Percentiles rank a stretch among this genome's conserved stretches.
phyloP scores from a whole-genome alignment of 1,139 yeast species.

The Blastobotrys proliferans region DNA sequence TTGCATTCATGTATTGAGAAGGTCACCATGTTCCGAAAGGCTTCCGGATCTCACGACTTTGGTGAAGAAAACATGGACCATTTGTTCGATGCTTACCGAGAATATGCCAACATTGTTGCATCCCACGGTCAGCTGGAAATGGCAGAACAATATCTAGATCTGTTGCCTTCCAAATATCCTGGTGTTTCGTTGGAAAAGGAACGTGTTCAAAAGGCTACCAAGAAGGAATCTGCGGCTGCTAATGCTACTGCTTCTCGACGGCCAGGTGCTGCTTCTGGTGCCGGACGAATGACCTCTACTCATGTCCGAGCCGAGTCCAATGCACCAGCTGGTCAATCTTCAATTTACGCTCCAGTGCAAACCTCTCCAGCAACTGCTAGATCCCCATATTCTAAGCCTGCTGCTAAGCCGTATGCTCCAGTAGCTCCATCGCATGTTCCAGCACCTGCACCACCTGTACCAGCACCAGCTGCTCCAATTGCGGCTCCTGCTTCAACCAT shows the following conservation, averaged over 20 bases:
- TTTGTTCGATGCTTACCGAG: slow-evolving; percentile 58
- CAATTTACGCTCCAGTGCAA: slow-evolving; percentile 4
- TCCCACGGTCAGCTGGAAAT: slow-evolving; percentile 80
- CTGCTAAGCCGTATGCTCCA: not conserved
- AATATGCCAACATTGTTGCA: slow-evolving; percentile 76
- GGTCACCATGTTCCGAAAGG: slow-evolving; percentile 66
- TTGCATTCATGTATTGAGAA: slow-evolving; percentile 81
- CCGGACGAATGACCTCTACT: slow-evolving; percentile 1
- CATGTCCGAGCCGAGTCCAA: slow-evolving; percentile 1
- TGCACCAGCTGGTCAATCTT: slow-evolving; percentile 3
- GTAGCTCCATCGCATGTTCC: slow-evolving; percentile 9
- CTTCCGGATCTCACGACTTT: slow-evolving; percentile 36
- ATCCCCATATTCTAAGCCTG: slow-evolving; percentile 8
- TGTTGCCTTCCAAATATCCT: slow-evolving; percentile 64
- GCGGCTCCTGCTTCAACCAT: not conserved
- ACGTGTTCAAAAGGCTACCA: slow-evolving; percentile 62
- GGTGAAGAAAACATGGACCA: slow-evolving; percentile 42
- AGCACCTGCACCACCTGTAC: slow-evolving; percentile 5
- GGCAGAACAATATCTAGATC: slow-evolving; percentile 65
- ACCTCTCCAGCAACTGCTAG: slow-evolving; percentile 14
- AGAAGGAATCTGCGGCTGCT: slow-evolving; percentile 18
- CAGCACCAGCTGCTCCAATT: not conserved
- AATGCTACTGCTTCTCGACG: slow-evolving; percentile 2
- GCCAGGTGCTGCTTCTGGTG: slow-evolving; percentile 1
- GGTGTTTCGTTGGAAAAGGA: slow-evolving; percentile 67